Conservation (phyloP, 1,284 basidiomycete species). For the Peniophora sp. region DNA sequence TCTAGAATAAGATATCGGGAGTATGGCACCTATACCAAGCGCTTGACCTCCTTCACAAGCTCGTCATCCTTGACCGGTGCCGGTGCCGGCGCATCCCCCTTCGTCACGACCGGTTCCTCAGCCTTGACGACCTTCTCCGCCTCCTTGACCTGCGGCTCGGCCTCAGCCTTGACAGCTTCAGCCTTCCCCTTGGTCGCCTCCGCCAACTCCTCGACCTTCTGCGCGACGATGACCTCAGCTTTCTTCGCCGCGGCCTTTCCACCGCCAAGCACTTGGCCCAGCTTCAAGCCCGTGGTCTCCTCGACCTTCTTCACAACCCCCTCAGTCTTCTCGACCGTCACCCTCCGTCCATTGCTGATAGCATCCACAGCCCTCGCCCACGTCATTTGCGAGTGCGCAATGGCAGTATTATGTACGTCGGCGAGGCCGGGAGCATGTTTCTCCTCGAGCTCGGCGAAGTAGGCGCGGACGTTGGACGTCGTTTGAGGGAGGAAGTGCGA, state of each 20-base stretch:
- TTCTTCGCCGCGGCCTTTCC: conserved; percentile 13
- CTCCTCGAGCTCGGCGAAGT: conserved; percentile 67
- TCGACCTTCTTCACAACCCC: conserved; percentile 53
- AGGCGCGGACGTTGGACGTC: conserved; percentile 57
- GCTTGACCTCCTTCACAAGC: conserved; percentile 17
- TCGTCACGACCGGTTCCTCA: too few relatives aligned
- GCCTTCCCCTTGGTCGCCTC: conserved; percentile 4
- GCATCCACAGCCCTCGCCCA: conserved; percentile 24
- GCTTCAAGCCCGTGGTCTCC: conserved; percentile 63
- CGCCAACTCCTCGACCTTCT: conserved; percentile 2
- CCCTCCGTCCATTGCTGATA: conserved; percentile 5
- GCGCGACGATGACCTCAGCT: conserved; percentile 10
- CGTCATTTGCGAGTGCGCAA: conserved; percentile 54
- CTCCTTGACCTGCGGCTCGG: conserved; percentile 7
- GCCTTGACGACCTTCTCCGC: conserved; percentile 3
- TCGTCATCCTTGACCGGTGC: conserved; percentile 6
- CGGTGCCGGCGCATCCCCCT: neutral
- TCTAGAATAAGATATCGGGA: neutral
- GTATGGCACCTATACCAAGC: conserved; percentile 1
- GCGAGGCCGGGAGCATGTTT: conserved; percentile 60
- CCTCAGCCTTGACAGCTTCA: conserved; percentile 14
- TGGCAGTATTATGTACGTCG: conserved; percentile 59
- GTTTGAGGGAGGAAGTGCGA: conserved; percentile 80
- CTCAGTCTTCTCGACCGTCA: conserved; percentile 29
- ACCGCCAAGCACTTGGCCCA: conserved; percentile 53